A percentile compares a stretch with the other conserved stretches of the same genome.
These are phyloP conservation scores for Dothideomycetidae sp. DNA, from an alignment of 2,329 filamentous ascomycete genomes.

Conservation along the genomic window DNA sequence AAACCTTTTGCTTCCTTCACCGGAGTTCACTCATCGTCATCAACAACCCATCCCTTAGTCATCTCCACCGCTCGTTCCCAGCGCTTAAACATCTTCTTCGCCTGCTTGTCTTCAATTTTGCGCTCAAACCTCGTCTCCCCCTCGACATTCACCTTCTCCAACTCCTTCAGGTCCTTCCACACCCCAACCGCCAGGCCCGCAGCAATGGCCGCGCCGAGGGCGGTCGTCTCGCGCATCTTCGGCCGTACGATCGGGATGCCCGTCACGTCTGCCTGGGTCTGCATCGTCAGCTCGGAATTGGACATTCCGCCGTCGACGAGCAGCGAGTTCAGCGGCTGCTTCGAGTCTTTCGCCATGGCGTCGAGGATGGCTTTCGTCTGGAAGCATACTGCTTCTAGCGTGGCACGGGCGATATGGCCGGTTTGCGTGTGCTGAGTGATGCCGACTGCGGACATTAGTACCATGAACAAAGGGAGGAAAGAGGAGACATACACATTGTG, in stretches of 20 bases:
- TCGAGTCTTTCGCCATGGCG: conserved; percentile 78
- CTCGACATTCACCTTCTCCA: conserved; percentile 57
- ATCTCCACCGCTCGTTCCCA: conserved; percentile 70
- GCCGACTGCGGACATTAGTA: conserved; percentile 39
- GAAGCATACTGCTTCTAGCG: conserved; percentile 81
- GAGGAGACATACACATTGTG: conserved; percentile 51
- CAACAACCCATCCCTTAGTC: conserved; percentile 57
- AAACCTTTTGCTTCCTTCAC: no score
- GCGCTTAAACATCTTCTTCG: conserved; percentile 48
- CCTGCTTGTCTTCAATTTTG: conserved; percentile 43
- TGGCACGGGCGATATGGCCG: conserved; percentile 77
- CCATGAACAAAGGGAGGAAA: not conserved
- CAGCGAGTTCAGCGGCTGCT: conserved; percentile 57
- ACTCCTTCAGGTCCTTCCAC: conserved; percentile 61
- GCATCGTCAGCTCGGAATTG: conserved; percentile 81
- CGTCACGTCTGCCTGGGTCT: conserved; percentile 75
- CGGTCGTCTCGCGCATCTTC: conserved; percentile 80
- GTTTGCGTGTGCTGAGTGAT: conserved; percentile 55
- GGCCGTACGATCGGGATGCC: conserved; percentile 73
- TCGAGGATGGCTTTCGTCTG: conserved; percentile 85
- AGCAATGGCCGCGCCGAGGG: conserved; percentile 75
- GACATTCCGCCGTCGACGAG: conserved; percentile 84
- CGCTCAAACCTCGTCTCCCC: conserved; percentile 59
- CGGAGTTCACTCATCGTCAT: conserved; percentile 22
- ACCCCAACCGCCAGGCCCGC: conserved; percentile 72